Base-by-base conservation (phyloP, 2,329 filamentous ascomycete genomes). In the Teratosphaeria zuluensis region DNA sequence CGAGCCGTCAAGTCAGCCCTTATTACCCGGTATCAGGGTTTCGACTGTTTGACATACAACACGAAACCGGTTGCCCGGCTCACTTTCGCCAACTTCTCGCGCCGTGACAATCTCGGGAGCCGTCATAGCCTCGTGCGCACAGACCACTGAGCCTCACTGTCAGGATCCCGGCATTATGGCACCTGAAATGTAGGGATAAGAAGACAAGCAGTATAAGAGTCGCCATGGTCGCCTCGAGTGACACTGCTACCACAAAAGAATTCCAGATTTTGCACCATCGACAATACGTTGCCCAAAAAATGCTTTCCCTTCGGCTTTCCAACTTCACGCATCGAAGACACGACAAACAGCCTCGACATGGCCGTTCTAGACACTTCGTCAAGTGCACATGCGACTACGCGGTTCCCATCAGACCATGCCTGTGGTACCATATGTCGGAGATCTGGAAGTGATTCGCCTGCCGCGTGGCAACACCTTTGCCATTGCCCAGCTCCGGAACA, bases 401-500 rank as follows among this genome's bases (percentile, higher is more conserved):
- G 9, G 53, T 64, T 8, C 62, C 61, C 2, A 56, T 62, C 12
- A 59, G 61, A 46, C 62, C 62, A 30, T 64, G 62, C 46, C 59
- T 64, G 12, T 64, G 62, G 62, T 64, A 59, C 56, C 62, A 64
- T 51, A 51, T 64, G 38, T 60, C 57, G 9, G 59, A 60, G 38
- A 21, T 16, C 35, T 16, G 12, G 4, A 42, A 12, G 35, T 58
- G 51, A 42, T 12, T 16, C n/a, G 35, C 35, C 35, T 42, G 35
- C 35, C 14, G 11, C 35, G 24, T 28, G 24, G 24, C 24, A 28
- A 28, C 4, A 4, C 24, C 24, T 28, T 28, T 28, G 24, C 24
- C 24, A 28, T 2, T 28, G 24, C 24, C 24, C 24, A 28, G 24
- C 24, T 28, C 24, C 24, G 24, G 2, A 28, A 28, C 24, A 28